These are phyloP conservation scores for Fusarium mangiferae DNA, from an alignment of 2,329 filamentous ascomycete genomes.

Conservation along the genomic window DNA sequence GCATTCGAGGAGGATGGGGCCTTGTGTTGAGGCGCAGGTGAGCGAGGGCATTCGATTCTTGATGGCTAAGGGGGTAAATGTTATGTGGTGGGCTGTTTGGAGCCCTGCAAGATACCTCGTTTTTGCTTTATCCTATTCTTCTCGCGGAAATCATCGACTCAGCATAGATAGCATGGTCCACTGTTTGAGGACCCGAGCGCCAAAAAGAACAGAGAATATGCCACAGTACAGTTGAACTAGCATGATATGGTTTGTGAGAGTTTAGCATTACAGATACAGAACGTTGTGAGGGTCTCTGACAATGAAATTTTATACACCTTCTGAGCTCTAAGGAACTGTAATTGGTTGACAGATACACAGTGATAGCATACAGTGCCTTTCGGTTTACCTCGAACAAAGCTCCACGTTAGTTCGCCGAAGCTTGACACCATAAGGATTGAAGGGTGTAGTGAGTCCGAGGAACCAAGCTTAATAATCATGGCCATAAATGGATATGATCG, in stretches of 20 bases:
- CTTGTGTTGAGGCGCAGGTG: conserved; percentile 14
- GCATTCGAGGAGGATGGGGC: conserved; percentile 28
- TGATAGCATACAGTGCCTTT: neutral
- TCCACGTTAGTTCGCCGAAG: conserved; percentile 15
- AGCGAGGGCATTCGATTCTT: conserved; percentile 25
- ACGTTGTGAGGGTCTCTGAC: neutral
- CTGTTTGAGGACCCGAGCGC: neutral
- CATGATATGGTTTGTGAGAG: neutral
- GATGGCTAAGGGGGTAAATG: conserved; percentile 9
- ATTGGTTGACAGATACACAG: neutral
- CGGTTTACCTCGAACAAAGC: neutral
- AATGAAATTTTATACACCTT: neutral
- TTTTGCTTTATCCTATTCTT: conserved; percentile 14
- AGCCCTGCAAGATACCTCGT: conserved; percentile 35
- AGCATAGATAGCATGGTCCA: conserved; percentile 25
- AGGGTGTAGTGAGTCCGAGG: conserved; percentile 19
- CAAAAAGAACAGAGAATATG: conserved; percentile 11
- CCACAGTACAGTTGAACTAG: neutral
- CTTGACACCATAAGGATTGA: conserved; percentile 1
- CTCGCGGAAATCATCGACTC: conserved; percentile 11
- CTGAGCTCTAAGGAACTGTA: neutral
- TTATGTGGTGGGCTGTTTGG: conserved; percentile 21
- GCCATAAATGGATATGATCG: conserved; percentile 21
- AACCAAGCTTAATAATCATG: conserved; percentile 15
- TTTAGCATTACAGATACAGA: neutral